Percentiles rank a stretch among this genome's conserved stretches.
phyloP scores from a whole-genome alignment of 2,329 filamentous ascomycete genomes.

The Cladosporium sp. region DNA sequence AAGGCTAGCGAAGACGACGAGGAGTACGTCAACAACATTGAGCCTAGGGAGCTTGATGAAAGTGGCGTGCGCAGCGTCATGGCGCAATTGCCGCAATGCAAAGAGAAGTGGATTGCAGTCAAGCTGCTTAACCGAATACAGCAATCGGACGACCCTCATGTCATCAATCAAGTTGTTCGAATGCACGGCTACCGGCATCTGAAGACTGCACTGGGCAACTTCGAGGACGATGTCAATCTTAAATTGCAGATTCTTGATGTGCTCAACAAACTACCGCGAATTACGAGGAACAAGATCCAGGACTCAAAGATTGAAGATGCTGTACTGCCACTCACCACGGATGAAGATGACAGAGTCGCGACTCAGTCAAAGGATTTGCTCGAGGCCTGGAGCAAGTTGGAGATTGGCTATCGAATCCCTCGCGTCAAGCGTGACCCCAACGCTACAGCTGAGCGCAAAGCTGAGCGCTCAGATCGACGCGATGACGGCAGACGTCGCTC shows the following conservation, averaged over 20 bases:
- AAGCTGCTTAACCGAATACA: constrained; percentile 90
- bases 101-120: constrained; percentile 98
- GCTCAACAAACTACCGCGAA: constrained; percentile 78
- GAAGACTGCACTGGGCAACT: constrained; percentile 78
- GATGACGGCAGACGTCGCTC: constrained; percentile 48
- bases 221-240: constrained; percentile 85
- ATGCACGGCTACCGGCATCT: constrained; percentile 98
- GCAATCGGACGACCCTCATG: constrained; percentile 77
- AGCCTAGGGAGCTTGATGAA: constrained; percentile 74
- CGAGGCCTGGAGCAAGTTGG: constrained; percentile 82
- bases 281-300: constrained; percentile 95
- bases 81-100: constrained; percentile 94
- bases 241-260: constrained; percentile 87
- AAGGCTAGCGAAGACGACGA: constrained; percentile 87
- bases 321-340: constrained; percentile 64
- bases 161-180: constrained; percentile 82
- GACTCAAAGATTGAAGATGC: constrained; percentile 91
- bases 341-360: constrained; percentile 64
- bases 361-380: constrained; percentile 67
- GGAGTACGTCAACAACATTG: constrained; percentile 87
- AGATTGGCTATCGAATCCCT: constrained; percentile 88
- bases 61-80: constrained; percentile 89
- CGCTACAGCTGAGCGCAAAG: constrained; percentile 48
- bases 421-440: constrained; percentile 79
- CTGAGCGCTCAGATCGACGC: constrained; percentile 61